A percentile compares a stretch with the other conserved stretches of the same genome.
phyloP scores from a whole-genome alignment of 495 filamentous ascomycete genomes.

The Neurospora sp. region DNA sequence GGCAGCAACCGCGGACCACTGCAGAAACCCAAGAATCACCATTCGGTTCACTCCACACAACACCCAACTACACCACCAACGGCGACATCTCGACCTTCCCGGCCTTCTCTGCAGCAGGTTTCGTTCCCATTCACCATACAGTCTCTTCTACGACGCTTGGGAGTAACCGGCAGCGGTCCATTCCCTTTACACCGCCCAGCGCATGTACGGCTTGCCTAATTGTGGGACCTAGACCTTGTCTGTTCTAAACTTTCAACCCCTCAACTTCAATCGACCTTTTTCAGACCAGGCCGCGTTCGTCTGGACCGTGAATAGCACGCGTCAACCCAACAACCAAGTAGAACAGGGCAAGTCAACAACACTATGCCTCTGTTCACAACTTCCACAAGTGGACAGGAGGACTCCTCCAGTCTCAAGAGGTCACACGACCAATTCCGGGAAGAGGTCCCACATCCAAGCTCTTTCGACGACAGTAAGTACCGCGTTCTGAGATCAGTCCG shows the following conservation, averaged over 20 bases:
- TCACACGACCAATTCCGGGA: constrained; percentile 25
- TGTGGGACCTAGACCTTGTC: background rate
- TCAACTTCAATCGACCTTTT: background rate
- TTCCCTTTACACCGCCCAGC: background rate
- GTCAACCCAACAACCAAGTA: background rate
- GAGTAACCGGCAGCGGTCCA: background rate
- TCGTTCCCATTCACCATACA: background rate
- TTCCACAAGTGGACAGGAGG: constrained; percentile 27
- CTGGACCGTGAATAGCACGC: background rate
- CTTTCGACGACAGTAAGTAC: constrained; percentile 11
- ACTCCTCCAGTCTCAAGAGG: constrained; percentile 22
- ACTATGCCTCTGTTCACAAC: constrained; percentile 30
- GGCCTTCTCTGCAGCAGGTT: background rate
- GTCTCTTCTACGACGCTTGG: background rate
- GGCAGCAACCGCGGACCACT: background rate
- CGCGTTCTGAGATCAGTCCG: background rate
- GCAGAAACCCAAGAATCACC: background rate
- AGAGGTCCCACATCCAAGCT: constrained; percentile 4
- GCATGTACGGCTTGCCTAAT: background rate
- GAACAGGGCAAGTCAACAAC: background rate
- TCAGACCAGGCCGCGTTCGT: background rate
- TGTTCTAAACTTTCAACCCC: background rate
- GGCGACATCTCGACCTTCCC: background rate
- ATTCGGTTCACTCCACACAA: background rate
- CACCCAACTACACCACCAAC: background rate